Evolutionary conservation across 2,329 filamentous ascomycete genomes (phyloP), one percentile per base, ranked within the genome.

Genomic region (Clonostachys rhizophaga): DNA sequence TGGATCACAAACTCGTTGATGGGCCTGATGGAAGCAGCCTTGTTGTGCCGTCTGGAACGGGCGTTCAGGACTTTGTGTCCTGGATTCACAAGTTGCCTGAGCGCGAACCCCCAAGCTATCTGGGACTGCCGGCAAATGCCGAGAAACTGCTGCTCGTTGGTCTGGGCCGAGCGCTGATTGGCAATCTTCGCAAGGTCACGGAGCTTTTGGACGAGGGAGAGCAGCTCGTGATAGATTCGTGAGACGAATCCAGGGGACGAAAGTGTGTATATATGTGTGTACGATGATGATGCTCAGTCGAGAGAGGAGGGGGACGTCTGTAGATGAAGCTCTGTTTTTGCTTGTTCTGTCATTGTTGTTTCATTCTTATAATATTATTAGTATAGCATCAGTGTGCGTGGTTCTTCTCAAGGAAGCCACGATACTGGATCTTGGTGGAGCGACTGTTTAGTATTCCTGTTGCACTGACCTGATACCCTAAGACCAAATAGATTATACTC

Each of bases 81-180:
- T 99, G 95, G 95, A 89, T 99, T 51, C 89, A 95, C 58, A 83
- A 82, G 50, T 74, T 99, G 51, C 94, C 94, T 0, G 94, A 99
- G 76, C 84, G 94, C 58, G 94, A 99, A 67, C 95, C 95, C 30
- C 94, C 94, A 5, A 96, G 91, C 1, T 99, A 96, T 63, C 76
- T 99, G 14, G 95, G 94, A 18, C 69, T 99, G 55, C 94, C 94
- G 35, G 89, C 90, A 30, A 96, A 99, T 64, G 94, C 94, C 17
- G 94, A 99, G 82, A 99, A 97, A 70, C 65, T 99, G 62, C 68
- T 99, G 57, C 77, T 99, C 34, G 89, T 96, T 13, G 91, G 89
- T 3, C 84, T 96, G 59, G 95, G 92, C 40, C 81, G 82, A 61
- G 88, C 86, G 59, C 84, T 96, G 79, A 84, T 96, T 58, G 79